A percentile compares a stretch with the other conserved stretches of the same genome.
Conservation (phyloP, 1,284 basidiomycete species). For the Violaceomyces palustris region DNA sequence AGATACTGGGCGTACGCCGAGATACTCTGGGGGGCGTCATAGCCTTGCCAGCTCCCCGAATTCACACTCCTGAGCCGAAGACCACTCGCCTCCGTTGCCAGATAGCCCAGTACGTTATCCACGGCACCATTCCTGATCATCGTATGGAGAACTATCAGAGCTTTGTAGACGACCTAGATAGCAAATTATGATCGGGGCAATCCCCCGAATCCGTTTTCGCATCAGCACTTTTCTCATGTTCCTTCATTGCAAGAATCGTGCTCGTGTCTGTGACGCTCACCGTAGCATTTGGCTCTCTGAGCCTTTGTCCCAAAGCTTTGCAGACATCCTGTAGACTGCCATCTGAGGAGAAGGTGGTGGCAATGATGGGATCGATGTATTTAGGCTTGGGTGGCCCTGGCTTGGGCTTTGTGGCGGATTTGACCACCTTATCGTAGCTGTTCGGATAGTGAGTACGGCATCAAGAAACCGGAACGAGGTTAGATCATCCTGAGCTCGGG, state of each 20-base stretch:
- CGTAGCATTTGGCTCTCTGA: conserved; percentile 83
- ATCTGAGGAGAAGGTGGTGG: conserved; percentile 87
- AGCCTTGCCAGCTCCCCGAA: conserved; percentile 20
- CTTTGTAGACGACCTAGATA: conserved; percentile 87
- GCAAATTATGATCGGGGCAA: background rate
- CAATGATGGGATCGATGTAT: conserved; percentile 68
- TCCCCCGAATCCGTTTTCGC: too few species aligned
- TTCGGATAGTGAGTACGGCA: too few species aligned
- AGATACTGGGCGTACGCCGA: conserved; percentile 83
- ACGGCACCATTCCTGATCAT: conserved; percentile 91
- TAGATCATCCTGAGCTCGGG: too few species aligned
- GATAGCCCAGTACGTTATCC: conserved; percentile 78
- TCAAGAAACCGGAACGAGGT: too few species aligned
- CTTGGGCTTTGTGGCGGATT: conserved; percentile 52
- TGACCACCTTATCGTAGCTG: conserved; percentile 50
- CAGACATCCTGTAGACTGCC: conserved; percentile 86
- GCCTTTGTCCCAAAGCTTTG: conserved; percentile 72
- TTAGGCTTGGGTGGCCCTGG: conserved; percentile 46
- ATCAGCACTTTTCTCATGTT: too few species aligned
- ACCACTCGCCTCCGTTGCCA: conserved; percentile 64
- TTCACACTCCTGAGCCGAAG: conserved; percentile 74
- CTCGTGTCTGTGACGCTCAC: too few species aligned
- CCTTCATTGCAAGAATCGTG: too few species aligned
- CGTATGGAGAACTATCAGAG: conserved; percentile 86
- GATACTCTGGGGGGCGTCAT: conserved; percentile 70